Evolutionary conservation across 331 rosid species (phyloP).

Genomic region (Prunus yedoensis): DNA sequence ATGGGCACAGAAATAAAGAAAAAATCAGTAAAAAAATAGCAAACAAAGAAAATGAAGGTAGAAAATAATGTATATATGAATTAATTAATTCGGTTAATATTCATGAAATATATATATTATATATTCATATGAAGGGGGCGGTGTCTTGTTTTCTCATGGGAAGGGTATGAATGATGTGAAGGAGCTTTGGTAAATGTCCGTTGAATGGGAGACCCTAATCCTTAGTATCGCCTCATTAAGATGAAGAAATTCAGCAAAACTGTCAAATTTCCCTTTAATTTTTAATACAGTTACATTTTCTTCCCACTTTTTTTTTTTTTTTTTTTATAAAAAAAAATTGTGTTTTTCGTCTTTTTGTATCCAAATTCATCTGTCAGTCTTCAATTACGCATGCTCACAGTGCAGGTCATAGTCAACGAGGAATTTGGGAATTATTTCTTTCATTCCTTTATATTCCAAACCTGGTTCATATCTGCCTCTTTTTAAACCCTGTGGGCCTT

Average conservation of each 20-base stretch:
- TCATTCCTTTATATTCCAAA: conserved; percentile 43
- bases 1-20: conserved; percentile 91
- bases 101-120: background rate
- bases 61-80: background rate
- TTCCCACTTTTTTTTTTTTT: background rate
- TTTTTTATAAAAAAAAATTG: background rate
- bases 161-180: conserved; percentile 7
- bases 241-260: conserved; percentile 58
- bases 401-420: conserved; percentile 62
- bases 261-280: conserved; percentile 30
- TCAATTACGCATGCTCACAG: conserved; percentile 26
- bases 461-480: background rate
- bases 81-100: too few species aligned
- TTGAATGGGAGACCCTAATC: conserved; percentile 83
- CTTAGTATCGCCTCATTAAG: conserved; percentile 62
- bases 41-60: background rate
- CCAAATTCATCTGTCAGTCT: conserved; percentile 18
- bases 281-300: background rate
- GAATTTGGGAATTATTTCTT: conserved; percentile 45
- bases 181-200: conserved; percentile 61
- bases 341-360: conserved; percentile 7
- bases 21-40: conserved; percentile 8
- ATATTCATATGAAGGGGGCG: background rate
- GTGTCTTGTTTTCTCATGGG: conserved; percentile 19
- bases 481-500: background rate